A percentile compares a stretch with the other conserved stretches of the same genome.
Evolutionary conservation across 148 eudicot genomes (phyloP).

Genomic region (Pouteria glomerata): DNA sequence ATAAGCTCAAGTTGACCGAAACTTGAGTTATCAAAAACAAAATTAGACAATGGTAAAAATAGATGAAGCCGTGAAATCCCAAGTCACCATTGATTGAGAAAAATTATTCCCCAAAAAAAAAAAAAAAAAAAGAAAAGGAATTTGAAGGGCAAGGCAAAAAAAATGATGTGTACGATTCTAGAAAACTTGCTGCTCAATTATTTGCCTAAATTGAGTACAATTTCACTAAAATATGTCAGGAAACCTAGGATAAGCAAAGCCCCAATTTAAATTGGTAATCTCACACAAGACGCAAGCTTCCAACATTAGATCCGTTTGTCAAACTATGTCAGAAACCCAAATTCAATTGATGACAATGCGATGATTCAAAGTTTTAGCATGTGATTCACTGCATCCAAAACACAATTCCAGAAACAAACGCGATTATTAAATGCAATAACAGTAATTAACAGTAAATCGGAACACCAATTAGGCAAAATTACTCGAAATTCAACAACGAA

Average conservation of each 20-base stretch:
- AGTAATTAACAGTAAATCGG: neutral
- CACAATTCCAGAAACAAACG: neutral
- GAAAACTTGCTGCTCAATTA: neutral
- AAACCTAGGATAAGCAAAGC: neutral
- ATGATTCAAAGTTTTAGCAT: neutral
- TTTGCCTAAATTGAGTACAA: neutral
- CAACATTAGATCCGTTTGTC: neutral
- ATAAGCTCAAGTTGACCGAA: too few relatives aligned
- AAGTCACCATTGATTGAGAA: neutral
- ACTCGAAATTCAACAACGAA: neutral
- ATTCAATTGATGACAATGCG: neutral
- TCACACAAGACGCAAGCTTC: neutral
- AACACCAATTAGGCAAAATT: neutral
- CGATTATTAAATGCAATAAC: neutral
- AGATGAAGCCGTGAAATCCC: neutral
- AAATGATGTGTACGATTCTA: neutral
- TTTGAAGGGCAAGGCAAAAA: neutral
- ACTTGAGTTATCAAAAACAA: neutral
- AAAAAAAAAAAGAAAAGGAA: neutral
- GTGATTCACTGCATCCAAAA: slow-evolving; percentile 7
- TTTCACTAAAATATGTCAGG: neutral
- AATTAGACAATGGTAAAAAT: neutral
- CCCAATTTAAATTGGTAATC: neutral
- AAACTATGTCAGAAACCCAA: neutral
- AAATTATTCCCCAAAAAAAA: neutral